phyloP scores from a whole-genome alignment of 2,329 filamentous ascomycete species.

The Plectosphaerella plurivora region DNA sequence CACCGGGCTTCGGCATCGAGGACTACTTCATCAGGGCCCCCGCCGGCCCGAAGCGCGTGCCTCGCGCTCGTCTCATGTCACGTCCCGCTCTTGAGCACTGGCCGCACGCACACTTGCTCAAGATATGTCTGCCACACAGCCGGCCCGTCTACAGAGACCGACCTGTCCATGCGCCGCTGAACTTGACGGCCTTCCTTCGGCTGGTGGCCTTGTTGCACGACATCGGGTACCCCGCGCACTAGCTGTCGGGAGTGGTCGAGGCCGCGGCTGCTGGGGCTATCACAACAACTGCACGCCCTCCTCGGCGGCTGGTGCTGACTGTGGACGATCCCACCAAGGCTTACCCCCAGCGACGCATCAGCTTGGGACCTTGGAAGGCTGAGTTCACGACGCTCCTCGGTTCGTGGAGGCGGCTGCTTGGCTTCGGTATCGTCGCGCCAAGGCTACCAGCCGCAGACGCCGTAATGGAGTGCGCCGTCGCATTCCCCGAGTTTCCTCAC shows the following conservation, averaged over 20 bases:
- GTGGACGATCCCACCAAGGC: constrained; percentile 3
- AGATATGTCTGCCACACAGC: constrained; percentile 17
- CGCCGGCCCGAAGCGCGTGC: constrained; percentile 1
- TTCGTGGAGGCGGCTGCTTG: constrained; percentile 14
- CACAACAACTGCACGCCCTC: constrained; percentile 14
- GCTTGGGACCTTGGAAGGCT: constrained; percentile 12
- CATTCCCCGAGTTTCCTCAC: background rate
- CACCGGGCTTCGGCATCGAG: constrained; percentile 8
- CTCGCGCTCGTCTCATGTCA: constrained; percentile 8
- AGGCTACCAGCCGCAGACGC: background rate
- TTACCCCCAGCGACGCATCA: constrained; percentile 3
- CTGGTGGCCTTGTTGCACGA: constrained; percentile 14
- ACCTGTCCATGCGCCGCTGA: constrained; percentile 18
- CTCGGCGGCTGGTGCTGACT: constrained; percentile 8
- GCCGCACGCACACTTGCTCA: constrained; percentile 17
- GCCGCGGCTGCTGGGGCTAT: constrained; percentile 12
- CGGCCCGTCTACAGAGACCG: constrained; percentile 8
- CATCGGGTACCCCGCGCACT: constrained; percentile 21
- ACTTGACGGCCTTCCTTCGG: constrained; percentile 15
- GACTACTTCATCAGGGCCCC: constrained; percentile 15
- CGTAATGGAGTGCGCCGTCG: background rate
- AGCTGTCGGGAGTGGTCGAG: constrained; percentile 15
- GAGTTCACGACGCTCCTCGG: constrained; percentile 15
- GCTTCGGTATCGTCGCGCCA: constrained; percentile 4
- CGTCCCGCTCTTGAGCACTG: constrained; percentile 16